Evolutionary conservation across 371 early-diverging fungal species (phyloP).

Genomic region (Haplosporangium sp.): DNA sequence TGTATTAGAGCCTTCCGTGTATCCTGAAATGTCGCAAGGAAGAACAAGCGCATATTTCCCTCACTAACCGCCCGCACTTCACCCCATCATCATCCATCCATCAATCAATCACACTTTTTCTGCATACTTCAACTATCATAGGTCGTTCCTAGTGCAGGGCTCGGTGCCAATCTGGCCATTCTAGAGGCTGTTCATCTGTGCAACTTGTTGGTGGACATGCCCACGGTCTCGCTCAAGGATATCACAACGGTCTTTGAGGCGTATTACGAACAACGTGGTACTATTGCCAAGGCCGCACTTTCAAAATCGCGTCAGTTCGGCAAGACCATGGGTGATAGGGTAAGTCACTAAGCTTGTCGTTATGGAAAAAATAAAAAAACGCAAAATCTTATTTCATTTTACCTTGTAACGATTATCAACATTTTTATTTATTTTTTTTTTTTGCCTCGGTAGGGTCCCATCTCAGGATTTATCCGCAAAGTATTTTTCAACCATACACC

Average conservation of each 20-base stretch:
- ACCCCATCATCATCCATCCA: neutral
- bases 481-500: slow-evolving; percentile 38
- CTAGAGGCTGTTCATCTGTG: slow-evolving; percentile 40
- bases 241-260: slow-evolving; percentile 31
- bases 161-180: slow-evolving; percentile 46
- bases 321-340: slow-evolving; percentile 47
- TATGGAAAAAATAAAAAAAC: too few species aligned
- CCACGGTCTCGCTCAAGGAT: slow-evolving; percentile 7
- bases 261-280: slow-evolving; percentile 26
- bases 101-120: neutral
- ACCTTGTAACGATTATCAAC: neutral
- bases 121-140: neutral
- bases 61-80: neutral
- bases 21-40: too few species aligned
- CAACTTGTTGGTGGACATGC: slow-evolving; percentile 35
- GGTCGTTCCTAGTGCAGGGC: slow-evolving; percentile 46
- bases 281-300: slow-evolving; percentile 30
- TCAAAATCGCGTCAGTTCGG: slow-evolving; percentile 47
- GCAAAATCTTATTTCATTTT: too few species aligned
- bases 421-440: neutral
- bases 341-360: slow-evolving; percentile 3
- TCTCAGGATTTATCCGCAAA: slow-evolving; percentile 31
- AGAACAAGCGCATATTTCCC: too few species aligned
- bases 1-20: neutral
- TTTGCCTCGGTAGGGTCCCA: slow-evolving; percentile 22